Base-by-base conservation (phyloP, 2,329 filamentous ascomycete species). In the Microcyclosporella mali region DNA sequence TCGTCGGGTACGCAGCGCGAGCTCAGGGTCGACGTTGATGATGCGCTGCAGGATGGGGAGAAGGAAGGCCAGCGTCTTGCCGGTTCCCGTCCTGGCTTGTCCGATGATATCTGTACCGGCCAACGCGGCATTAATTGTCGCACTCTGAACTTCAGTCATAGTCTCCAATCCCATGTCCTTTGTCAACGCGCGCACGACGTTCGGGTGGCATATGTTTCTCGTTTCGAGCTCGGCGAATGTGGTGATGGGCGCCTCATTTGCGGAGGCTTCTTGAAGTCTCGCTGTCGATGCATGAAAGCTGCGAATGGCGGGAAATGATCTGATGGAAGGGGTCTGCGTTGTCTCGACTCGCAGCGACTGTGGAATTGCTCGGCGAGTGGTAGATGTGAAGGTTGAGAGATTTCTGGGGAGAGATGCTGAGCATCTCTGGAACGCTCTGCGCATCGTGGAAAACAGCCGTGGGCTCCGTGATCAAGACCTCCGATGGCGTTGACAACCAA, bases 61-160 rank as follows among this genome's bases (percentile, higher is more conserved):
- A 17, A 98, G 74, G 72, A 97, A 98, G 28, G 87, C 92, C 44
- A 97, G 70, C 0, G 92, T 98, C 70, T 98, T 98, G 62, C 92
- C 92, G 3, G 92, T 97, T 62, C 92, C 92, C 7, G 92, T 98
- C 69, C 87, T 95, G 46, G 92, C 92, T 70, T 97, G 92, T 35
- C 90, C 92, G 53, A 97, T 66, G 41, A 95, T 74, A 65, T 95
- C 90, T 47, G 74, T 78, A 16, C 92, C 89, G 53, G 81, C 79
- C 32, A 97, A 70, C 3, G 85, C 86, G 43, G 86, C 77, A 46
- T 79, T 79, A 60, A 98, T 88, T 10, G 90, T 94, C 62, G 82
- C 77, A 36, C 79, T 74, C 66, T 98, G 92, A 11, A 98, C 90
- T 16, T 92, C 84, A 16, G 90, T 97, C 92, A 98, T 97, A 31